Percentiles rank a stretch among this genome's conserved stretches.
These are phyloP conservation scores for Polytrichum formosum DNA, from an alignment of 225 moss, liverwort and hornwort species.

Conservation along the genomic window DNA sequence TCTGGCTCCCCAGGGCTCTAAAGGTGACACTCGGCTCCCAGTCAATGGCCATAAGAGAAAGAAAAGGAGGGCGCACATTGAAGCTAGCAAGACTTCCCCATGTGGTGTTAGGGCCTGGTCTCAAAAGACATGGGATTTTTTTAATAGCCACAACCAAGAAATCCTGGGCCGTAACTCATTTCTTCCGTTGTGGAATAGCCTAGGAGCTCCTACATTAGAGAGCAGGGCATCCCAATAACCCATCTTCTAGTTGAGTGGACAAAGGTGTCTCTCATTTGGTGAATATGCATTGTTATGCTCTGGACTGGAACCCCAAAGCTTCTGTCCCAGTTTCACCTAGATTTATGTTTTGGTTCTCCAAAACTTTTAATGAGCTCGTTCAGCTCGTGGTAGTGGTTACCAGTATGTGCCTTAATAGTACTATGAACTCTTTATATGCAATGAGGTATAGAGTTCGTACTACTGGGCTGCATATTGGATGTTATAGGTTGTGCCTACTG, in stretches of 20 bases:
- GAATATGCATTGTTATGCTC: too few relatives aligned
- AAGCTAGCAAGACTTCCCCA: conserved; percentile 27
- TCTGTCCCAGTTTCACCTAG: too few relatives aligned
- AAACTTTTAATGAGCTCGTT: too few relatives aligned
- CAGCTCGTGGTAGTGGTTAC: neutral
- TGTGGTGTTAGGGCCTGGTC: conserved; percentile 38
- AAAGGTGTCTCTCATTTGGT: neutral
- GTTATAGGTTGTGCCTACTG: conserved; percentile 20
- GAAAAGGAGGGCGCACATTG: conserved; percentile 39
- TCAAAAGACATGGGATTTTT: conserved; percentile 28
- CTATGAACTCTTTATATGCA: neutral
- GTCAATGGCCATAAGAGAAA: conserved; percentile 45
- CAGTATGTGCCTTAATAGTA: neutral
- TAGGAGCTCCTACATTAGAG: conserved; percentile 35
- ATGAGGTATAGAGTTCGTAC: conserved; percentile 13
- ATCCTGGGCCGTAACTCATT: conserved; percentile 43
- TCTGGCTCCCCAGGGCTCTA: conserved; percentile 82
- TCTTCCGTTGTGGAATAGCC: conserved; percentile 54
- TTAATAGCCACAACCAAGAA: conserved; percentile 32
- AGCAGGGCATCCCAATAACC: conserved; percentile 24
- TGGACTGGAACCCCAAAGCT: too few relatives aligned
- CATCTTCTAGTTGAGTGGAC: conserved; percentile 2
- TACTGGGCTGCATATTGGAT: conserved; percentile 9
- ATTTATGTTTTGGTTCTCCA: too few relatives aligned
- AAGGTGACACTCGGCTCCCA: conserved; percentile 62